phyloP scores from a whole-genome alignment of 179 eudicot species.

The Beta corolliflora region DNA sequence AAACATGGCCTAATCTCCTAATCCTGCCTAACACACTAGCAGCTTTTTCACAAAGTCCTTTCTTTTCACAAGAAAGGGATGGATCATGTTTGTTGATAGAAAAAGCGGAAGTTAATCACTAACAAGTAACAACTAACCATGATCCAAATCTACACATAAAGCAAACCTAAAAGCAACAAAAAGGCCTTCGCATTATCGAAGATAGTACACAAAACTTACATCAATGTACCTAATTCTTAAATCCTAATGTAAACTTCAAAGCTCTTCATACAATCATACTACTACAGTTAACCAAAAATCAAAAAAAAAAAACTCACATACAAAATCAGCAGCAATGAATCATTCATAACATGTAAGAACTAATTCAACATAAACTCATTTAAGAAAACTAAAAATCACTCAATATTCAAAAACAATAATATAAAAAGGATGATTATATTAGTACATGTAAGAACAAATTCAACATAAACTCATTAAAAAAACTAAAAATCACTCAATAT shows the following conservation, averaged over 20 bases:
- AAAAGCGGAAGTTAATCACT: not conserved
- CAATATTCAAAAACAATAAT: too few species aligned
- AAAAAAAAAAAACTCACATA: not conserved
- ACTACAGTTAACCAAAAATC: not conserved
- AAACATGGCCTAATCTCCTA: not conserved
- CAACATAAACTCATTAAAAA: too few species aligned
- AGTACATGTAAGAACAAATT: slow-evolving; percentile 28
- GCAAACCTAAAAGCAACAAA: not conserved
- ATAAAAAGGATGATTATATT: not conserved
- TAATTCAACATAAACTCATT: too few species aligned
- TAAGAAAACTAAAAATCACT: too few species aligned
- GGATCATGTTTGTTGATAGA: not conserved
- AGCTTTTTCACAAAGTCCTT: not conserved
- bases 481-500: too few species aligned
- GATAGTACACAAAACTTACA: not conserved
- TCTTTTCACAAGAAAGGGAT: not conserved
- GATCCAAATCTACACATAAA: not conserved
- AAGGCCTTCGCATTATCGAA: not conserved
- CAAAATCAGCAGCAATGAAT: too few species aligned
- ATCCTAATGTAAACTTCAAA: not conserved
- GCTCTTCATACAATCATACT: not conserved
- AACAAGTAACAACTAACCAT: not conserved
- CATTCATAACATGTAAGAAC: too few species aligned
- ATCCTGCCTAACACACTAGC: not conserved
- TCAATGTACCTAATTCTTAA: not conserved